Evolutionary conservation across 2,329 filamentous ascomycete species (phyloP).

Genomic region (Penicillium oxalicum): DNA sequence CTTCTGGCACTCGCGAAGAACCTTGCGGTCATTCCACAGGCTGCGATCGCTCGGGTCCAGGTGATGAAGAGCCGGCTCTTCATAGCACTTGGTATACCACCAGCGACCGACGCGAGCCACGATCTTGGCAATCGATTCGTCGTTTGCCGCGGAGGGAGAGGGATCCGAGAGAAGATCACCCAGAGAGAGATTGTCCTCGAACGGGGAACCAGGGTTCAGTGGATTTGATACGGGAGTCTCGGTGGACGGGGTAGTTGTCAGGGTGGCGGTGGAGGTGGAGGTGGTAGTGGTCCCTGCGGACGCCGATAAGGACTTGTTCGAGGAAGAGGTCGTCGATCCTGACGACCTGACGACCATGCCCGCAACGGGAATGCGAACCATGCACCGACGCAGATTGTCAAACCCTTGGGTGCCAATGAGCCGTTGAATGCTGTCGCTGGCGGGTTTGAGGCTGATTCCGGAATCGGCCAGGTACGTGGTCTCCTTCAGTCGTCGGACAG

Average conservation of each 20-base stretch:
- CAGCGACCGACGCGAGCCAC: constrained; percentile 86
- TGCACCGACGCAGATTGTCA: constrained; percentile 45
- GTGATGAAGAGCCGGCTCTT: constrained; percentile 54
- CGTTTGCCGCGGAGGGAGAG: constrained; percentile 61
- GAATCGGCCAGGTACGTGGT: constrained; percentile 39
- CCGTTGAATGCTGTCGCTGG: constrained; percentile 44
- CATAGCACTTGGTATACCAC: constrained; percentile 96
- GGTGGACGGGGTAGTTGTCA: constrained; percentile 12
- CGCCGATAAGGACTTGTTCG: constrained; percentile 28
- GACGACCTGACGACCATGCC: constrained; percentile 40
- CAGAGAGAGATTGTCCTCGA: constrained; percentile 44
- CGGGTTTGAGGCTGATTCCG: constrained; percentile 42
- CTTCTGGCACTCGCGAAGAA: constrained; percentile 80
- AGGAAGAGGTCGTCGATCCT: constrained; percentile 37
- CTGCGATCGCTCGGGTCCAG: constrained; percentile 48
- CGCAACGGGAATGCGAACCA: constrained; percentile 45
- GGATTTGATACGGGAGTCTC: background rate
- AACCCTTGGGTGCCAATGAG: constrained; percentile 43
- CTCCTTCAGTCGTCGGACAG: constrained; percentile 42
- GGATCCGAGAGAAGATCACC: constrained; percentile 69
- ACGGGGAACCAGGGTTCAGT: constrained; percentile 21
- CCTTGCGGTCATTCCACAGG: constrained; percentile 70
- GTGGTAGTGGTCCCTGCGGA: constrained; percentile 16
- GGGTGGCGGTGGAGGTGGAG: constrained; percentile 18
- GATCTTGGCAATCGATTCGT: constrained; percentile 86